Percentiles rank a stretch among this genome's conserved stretches.
Evolutionary conservation across 805 yeast genomes (phyloP).

Genomic region (Candida broadrunensis): DNA sequence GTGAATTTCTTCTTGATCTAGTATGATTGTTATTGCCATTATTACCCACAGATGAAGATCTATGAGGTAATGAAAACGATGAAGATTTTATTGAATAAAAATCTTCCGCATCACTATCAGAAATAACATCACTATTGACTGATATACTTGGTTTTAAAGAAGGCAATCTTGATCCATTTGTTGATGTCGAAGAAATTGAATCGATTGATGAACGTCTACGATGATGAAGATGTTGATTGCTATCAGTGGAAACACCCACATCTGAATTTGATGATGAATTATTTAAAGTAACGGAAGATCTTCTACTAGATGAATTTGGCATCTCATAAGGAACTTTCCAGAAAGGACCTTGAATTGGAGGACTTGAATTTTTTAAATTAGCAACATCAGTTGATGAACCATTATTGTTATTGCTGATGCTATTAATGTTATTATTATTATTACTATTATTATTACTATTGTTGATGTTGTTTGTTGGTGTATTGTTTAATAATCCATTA

Average conservation of each 20-base stretch:
- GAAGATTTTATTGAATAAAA: slow-evolving; percentile 24
- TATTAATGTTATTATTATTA: neutral
- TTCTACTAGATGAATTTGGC: slow-evolving; percentile 28
- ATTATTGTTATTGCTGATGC: slow-evolving; percentile 1
- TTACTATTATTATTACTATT: neutral
- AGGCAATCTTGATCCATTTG: slow-evolving; percentile 34
- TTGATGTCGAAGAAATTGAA: slow-evolving; percentile 47
- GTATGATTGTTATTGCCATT: neutral
- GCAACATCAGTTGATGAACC: slow-evolving; percentile 1
- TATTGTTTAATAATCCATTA: slow-evolving; percentile 3
- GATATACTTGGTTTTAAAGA: slow-evolving; percentile 23
- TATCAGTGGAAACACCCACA: neutral
- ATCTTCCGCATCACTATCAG: slow-evolving; percentile 33
- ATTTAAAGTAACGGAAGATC: slow-evolving; percentile 2
- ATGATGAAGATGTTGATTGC: slow-evolving; percentile 1
- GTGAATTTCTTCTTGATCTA: slow-evolving; percentile 13
- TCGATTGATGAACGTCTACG: slow-evolving; percentile 47
- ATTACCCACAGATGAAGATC: neutral
- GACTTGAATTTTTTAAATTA: slow-evolving; percentile 8
- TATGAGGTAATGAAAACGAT: neutral
- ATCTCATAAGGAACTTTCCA: slow-evolving; percentile 65
- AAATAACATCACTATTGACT: slow-evolving; percentile 19
- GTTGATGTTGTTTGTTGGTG: no score
- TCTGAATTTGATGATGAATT: neutral
- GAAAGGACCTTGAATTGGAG: slow-evolving; percentile 45